These are phyloP conservation scores for Didymella exigua DNA, from an alignment of 2,329 filamentous ascomycete genomes.

Conservation along the genomic window DNA sequence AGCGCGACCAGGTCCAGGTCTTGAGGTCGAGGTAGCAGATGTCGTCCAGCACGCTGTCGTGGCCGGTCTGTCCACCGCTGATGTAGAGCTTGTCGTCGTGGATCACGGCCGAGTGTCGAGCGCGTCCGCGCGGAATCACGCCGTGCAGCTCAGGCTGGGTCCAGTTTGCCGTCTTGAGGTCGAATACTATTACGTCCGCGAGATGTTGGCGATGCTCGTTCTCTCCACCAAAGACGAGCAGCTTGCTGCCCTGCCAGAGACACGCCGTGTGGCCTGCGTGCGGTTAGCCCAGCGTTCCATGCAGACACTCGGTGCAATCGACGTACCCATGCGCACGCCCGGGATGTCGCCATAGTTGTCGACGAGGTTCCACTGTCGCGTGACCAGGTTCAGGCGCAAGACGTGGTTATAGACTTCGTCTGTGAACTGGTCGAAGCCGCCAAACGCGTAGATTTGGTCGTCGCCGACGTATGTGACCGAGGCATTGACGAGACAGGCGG, in stretches of 20 bases:
- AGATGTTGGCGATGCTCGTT: constrained; percentile 97
- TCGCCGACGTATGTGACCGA: constrained; percentile 99
- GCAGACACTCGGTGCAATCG: neutral
- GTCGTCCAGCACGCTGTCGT: constrained; percentile 92
- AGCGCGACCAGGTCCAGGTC: constrained; percentile 95
- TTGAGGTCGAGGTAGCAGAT: constrained; percentile 96
- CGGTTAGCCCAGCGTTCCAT: constrained; percentile 17
- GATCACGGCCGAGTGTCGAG: constrained; percentile 89
- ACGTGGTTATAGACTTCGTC: constrained; percentile 99
- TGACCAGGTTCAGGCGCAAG: constrained; percentile 81
- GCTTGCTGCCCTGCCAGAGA: constrained; percentile 88
- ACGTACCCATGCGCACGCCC: constrained; percentile 89
- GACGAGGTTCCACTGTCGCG: constrained; percentile 90
- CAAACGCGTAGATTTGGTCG: constrained; percentile 97
- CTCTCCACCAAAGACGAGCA: constrained; percentile 97
- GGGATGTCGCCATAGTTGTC: constrained; percentile 99
- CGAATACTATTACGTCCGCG: constrained; percentile 93
- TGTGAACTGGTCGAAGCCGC: constrained; percentile 97
- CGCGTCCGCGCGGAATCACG: constrained; percentile 83
- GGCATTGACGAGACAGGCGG: constrained; percentile 94
- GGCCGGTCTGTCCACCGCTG: constrained; percentile 91
- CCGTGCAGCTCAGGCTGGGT: constrained; percentile 88
- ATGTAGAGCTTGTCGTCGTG: constrained; percentile 97
- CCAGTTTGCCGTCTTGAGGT: constrained; percentile 93
- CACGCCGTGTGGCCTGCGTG: constrained; percentile 85